Conservation (phyloP, 1,139 yeast species). For the Pichia inconspicua region DNA sequence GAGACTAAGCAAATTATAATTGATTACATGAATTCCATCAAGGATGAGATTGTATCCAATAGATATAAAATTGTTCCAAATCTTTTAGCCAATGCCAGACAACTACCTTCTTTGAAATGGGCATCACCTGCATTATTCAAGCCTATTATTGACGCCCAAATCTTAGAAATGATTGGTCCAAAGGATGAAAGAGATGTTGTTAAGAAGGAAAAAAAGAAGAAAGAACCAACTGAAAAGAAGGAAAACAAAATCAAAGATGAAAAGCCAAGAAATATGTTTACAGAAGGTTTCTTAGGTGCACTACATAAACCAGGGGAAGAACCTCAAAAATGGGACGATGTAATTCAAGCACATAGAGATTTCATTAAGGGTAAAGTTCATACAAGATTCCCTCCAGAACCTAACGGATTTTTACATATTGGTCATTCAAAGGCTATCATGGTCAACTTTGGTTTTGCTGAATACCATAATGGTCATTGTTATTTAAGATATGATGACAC, state of each 20-base stretch:
- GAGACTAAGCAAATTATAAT: slow-evolving; percentile 54
- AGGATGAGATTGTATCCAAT: slow-evolving; percentile 52
- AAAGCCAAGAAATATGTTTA: slow-evolving; percentile 73
- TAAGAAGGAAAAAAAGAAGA: slow-evolving; percentile 66
- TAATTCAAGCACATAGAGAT: slow-evolving; percentile 70
- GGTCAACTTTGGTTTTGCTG: slow-evolving; percentile 93
- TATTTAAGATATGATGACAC: slow-evolving; percentile 95
- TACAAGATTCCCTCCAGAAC: slow-evolving; percentile 98
- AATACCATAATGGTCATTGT: slow-evolving; percentile 75
- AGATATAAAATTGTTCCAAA: slow-evolving; percentile 75
- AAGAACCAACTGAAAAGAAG: slow-evolving; percentile 15
- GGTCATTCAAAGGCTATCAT: slow-evolving; percentile 98
- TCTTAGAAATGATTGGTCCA: slow-evolving; percentile 73
- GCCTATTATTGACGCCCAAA: slow-evolving; percentile 73
- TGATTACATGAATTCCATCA: slow-evolving; percentile 51
- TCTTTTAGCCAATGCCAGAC: slow-evolving; percentile 69
- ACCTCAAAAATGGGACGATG: slow-evolving; percentile 80
- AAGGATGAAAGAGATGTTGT: slow-evolving; percentile 89
- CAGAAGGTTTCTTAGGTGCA: slow-evolving; percentile 93
- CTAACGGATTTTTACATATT: slow-evolving; percentile 92
- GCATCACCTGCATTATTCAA: slow-evolving; percentile 83
- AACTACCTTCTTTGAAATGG: slow-evolving; percentile 74
- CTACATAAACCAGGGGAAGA: slow-evolving; percentile 94
- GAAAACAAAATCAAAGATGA: slow-evolving; percentile 24
- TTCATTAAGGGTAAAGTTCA: slow-evolving; percentile 75